Conservation (phyloP, 495 filamentous ascomycete genomes). For the Bacidia gigantensis region DNA sequence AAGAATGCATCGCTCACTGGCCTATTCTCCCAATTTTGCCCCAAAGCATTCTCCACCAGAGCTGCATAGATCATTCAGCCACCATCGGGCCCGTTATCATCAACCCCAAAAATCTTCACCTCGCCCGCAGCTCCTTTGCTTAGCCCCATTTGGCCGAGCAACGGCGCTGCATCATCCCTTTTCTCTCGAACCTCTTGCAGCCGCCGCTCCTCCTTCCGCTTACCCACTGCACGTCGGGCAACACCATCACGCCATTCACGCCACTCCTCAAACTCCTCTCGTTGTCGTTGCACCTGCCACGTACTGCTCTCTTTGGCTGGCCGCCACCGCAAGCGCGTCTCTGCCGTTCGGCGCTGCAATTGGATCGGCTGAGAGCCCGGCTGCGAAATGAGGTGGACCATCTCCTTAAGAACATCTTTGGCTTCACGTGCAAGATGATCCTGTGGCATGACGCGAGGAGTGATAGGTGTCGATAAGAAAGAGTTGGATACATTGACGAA, state of each 20-base stretch:
- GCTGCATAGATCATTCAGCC: too few species aligned
- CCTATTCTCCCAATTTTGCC: too few species aligned
- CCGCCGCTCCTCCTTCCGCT: conserved; percentile 2
- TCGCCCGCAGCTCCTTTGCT: not conserved
- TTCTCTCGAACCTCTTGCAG: not conserved
- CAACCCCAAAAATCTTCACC: conserved; percentile 1
- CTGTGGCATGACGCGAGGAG: not conserved
- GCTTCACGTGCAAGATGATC: conserved; percentile 9
- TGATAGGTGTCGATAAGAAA: conserved; percentile 10
- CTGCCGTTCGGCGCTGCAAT: conserved; percentile 4
- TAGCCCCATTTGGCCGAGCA: not conserved
- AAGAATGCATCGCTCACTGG: not conserved
- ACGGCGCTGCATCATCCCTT: not conserved
- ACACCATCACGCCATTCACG: conserved; percentile 8
- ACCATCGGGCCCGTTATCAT: not conserved
- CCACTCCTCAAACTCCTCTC: conserved; percentile 18
- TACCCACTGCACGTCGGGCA: not conserved
- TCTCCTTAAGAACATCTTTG: conserved; percentile 15
- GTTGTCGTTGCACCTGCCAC: conserved; percentile 12
- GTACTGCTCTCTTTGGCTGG: conserved; percentile 10
- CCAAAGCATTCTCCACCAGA: too few species aligned
- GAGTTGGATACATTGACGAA: conserved; percentile 1
- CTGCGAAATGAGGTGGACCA: conserved; percentile 11
- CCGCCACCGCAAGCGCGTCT: conserved; percentile 15
- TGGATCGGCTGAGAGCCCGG: conserved; percentile 5